phyloP scores from a whole-genome alignment of 352 stramenopile genomes.

The Phytophthora sp. region DNA sequence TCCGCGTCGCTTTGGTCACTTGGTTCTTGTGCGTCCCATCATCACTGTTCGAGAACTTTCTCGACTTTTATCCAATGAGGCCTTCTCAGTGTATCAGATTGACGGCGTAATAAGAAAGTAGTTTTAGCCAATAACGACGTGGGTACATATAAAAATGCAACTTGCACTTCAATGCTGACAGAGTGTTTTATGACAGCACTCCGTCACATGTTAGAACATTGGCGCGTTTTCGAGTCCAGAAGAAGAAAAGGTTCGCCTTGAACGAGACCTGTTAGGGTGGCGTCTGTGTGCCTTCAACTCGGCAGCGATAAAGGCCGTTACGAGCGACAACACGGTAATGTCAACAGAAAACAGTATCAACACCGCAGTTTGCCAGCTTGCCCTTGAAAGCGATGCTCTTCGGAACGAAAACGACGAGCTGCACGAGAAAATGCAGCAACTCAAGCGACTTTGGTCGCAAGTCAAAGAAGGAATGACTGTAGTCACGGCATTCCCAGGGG shows the following conservation, averaged over 20 bases:
- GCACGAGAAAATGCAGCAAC: neutral
- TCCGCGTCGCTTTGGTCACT: too few relatives aligned
- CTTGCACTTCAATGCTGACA: too few relatives aligned
- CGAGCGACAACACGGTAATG: neutral
- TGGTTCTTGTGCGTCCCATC: too few relatives aligned
- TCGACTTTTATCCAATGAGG: too few relatives aligned
- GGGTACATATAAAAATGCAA: too few relatives aligned
- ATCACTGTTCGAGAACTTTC: too few relatives aligned
- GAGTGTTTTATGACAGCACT: too few relatives aligned
- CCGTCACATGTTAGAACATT: too few relatives aligned
- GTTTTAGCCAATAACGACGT: too few relatives aligned
- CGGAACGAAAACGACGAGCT: constrained; percentile 1
- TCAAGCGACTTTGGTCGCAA: neutral
- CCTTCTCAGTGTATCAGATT: too few relatives aligned
- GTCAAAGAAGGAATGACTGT: neutral
- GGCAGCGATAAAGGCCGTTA: neutral
- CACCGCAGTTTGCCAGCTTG: neutral
- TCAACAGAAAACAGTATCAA: neutral
- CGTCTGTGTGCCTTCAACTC: neutral
- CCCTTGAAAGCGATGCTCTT: neutral
- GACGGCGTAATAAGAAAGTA: too few relatives aligned
- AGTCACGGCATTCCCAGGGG: neutral
- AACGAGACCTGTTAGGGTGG: neutral
- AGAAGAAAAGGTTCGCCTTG: neutral
- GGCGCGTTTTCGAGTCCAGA: neutral